phyloP scores from a whole-genome alignment of 345 rosid species.

The Noccaea bulbosa region DNA sequence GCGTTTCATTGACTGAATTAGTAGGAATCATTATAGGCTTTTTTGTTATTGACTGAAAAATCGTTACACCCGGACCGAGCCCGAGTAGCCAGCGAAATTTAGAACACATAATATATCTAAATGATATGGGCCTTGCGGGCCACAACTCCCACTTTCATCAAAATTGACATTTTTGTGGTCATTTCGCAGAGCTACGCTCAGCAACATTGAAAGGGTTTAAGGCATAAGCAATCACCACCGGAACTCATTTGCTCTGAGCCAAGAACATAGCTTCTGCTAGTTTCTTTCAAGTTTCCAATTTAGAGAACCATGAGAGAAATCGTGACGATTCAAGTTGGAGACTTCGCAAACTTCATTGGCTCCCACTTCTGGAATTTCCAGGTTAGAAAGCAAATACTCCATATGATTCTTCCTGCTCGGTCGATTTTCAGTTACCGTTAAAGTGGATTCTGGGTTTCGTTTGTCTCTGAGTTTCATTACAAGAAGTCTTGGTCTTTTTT shows the following conservation, averaged over 20 bases:
- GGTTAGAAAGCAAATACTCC: constrained; percentile 43
- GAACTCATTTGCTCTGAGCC: constrained; percentile 10
- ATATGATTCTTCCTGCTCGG: background rate
- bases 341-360: constrained; percentile 87
- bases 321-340: constrained; percentile 82
- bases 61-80: no score
- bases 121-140: constrained; percentile 12
- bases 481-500: background rate
- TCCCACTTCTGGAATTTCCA: constrained; percentile 99
- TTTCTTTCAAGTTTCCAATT: background rate
- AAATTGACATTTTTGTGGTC: background rate
- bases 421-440: background rate
- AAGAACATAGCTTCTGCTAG: background rate
- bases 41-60: no score
- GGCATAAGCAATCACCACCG: constrained; percentile 12
- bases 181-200: background rate
- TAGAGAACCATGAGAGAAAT: constrained; percentile 70
- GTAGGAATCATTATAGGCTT: no score
- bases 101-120: no score
- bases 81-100: no score
- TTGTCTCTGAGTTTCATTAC: background rate
- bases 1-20: no score
- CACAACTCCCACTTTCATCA: constrained; percentile 13
- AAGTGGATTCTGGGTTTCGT: constrained; percentile 20
- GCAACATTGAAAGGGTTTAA: constrained; percentile 37